Conservation (phyloP, 345 rosid species). For the Erucastrum elatum region DNA sequence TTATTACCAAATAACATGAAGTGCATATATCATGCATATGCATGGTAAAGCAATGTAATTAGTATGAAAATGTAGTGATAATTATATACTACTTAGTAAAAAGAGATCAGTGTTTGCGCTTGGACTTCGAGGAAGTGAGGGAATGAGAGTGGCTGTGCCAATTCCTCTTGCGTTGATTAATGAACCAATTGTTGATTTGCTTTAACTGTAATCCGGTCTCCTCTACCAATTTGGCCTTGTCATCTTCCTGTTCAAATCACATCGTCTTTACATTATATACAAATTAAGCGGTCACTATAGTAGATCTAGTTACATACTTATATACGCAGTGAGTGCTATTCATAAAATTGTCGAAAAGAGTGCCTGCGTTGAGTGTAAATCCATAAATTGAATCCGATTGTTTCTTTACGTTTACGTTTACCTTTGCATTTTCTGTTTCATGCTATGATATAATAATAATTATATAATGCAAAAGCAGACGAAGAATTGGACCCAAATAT, state of each 20-base stretch:
- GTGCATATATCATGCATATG: constrained; percentile 4
- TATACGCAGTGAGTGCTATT: no score
- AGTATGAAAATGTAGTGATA: constrained; percentile 13
- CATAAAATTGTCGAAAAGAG: no score
- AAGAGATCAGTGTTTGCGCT: constrained; percentile 64
- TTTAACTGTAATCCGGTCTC: constrained; percentile 96
- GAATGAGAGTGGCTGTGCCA: constrained; percentile 97
- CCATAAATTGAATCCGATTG: not conserved
- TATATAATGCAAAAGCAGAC: not conserved
- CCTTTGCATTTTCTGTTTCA: no score
- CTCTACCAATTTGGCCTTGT: constrained; percentile 96
- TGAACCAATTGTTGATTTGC: constrained; percentile 99
- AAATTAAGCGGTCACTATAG: no score
- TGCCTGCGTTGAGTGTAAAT: not conserved
- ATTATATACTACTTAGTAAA: constrained; percentile 19
- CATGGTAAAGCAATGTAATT: constrained; percentile 26
- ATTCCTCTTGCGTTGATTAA: constrained; percentile 95
- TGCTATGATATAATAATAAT: no score
- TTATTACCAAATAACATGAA: constrained; percentile 31
- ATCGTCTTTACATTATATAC: not conserved
- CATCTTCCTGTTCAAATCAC: constrained; percentile 73
- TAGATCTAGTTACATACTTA: no score
- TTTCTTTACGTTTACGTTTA: not conserved
- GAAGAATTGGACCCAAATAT: not conserved
- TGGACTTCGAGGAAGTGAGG: constrained; percentile 87